Base-by-base conservation (phyloP, 2,329 filamentous ascomycete species). In the Kalmusia sp. region DNA sequence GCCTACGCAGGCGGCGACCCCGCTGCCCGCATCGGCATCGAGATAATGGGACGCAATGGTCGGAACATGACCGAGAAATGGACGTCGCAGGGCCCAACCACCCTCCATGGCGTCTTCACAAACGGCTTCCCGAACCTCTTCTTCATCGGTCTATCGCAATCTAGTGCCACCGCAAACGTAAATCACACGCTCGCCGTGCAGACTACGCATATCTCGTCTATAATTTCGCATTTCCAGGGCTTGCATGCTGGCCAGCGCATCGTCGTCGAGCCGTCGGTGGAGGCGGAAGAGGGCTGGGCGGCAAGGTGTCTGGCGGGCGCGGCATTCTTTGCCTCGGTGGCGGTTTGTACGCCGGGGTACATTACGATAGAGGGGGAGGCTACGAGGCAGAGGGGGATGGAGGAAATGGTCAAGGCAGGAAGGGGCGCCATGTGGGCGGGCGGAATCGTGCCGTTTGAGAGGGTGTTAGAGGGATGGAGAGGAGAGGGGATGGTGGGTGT, bases 21-120 rank as follows among this genome's bases (percentile, higher is more conserved):
- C 2, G 68, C 65, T 24, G 44, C 49, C n/a, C 54, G 54, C 14
- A 45, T 54, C 6, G 61, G 69, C 25, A 65, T 78, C 28, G 55
- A 54, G 0, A 67, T 82, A 28, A 63, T 57, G 3, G 83, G 82
- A 24, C 74, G 77, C 7, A 66, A 73, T 19, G 79, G 79, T 1
- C 53, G 67, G 6, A 66, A 76, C 9, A 59, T 85, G 25, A 71
- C 76, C 9, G 68, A 79, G 1, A 79, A 79, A 60, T 82, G 78
- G 58, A 5, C 33, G 11, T 63, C 65, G n/a, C 59, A 70, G 1
- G 79, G 77, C 0, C 59, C 78, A 0, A 60, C 71, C 0, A 63
- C 79, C 0, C 70, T 86, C 1, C 83, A 86, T 64, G 54, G 61
- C 1, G 31, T 55, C 25, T 34, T 47, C 12, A 54, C 54, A 14